These are phyloP conservation scores for Pythium sp. DNA, from an alignment of 352 stramenopile species.

Conservation along the genomic window DNA sequence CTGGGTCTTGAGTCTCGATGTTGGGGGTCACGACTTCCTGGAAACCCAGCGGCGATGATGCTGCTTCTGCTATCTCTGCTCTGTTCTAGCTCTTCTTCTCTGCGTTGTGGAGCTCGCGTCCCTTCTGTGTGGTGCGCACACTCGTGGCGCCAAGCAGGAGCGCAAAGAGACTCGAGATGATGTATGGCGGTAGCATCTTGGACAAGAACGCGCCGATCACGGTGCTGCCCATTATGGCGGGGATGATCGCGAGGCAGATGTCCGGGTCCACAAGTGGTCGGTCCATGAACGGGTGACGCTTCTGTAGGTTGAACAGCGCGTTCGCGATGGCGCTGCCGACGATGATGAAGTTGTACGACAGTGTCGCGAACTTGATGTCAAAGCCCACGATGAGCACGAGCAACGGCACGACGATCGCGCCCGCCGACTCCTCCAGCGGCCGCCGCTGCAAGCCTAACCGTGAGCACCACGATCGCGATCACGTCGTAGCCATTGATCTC, in stretches of 20 bases:
- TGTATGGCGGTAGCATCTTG: slow-evolving; percentile 57
- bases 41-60: slow-evolving; percentile 9
- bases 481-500: slow-evolving; percentile 40
- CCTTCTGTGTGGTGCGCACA: slow-evolving; percentile 28
- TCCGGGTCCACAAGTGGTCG: slow-evolving; percentile 61
- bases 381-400: slow-evolving; percentile 66
- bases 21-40: slow-evolving; percentile 4
- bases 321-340: slow-evolving; percentile 57
- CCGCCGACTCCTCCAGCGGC: slow-evolving; percentile 44
- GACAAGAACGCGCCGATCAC: slow-evolving; percentile 53
- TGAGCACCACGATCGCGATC: slow-evolving; percentile 47
- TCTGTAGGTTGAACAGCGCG: slow-evolving; percentile 55
- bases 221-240: slow-evolving; percentile 52
- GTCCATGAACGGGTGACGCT: slow-evolving; percentile 47
- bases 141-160: slow-evolving; percentile 32
- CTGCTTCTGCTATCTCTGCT: slow-evolving; percentile 11
- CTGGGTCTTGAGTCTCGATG: neutral
- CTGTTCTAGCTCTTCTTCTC: slow-evolving; percentile 20
- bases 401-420: slow-evolving; percentile 48
- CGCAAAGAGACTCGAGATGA: slow-evolving; percentile 53
- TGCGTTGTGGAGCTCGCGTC: slow-evolving; percentile 25
- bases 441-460: slow-evolving; percentile 36
- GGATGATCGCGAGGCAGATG: slow-evolving; percentile 55
- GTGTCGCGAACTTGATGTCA: slow-evolving; percentile 61
- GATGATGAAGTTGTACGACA: slow-evolving; percentile 59